These are phyloP conservation scores for Rutstroemia sp. DNA, from an alignment of 2,329 filamentous ascomycete genomes.

Conservation along the genomic window DNA sequence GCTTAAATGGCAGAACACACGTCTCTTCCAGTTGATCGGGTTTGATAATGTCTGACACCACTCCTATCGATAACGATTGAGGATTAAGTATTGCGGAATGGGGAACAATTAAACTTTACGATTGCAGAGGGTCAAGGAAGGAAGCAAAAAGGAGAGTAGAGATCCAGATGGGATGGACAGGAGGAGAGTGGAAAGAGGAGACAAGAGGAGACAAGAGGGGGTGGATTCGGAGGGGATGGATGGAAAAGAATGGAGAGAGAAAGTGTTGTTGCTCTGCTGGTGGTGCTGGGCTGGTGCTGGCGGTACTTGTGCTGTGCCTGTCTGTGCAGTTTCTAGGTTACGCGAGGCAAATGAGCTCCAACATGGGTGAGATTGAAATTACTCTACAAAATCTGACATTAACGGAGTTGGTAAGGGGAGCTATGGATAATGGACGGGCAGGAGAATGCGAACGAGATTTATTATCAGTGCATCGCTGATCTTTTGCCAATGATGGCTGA, in stretches of 20 bases:
- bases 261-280: neutral
- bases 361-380: neutral
- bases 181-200: neutral
- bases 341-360: slow-evolving; percentile 5
- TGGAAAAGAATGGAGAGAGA: neutral
- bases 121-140: neutral
- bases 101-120: neutral
- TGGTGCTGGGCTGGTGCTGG: too few relatives aligned
- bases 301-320: too few relatives aligned
- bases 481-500: too few relatives aligned
- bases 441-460: too few relatives aligned
- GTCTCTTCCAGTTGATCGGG: neutral
- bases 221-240: neutral
- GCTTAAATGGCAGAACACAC: too few relatives aligned
- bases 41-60: neutral
- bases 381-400: neutral
- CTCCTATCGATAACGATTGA: neutral
- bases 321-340: neutral
- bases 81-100: neutral
- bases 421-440: too few relatives aligned
- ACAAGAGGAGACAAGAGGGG: neutral
- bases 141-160: neutral
- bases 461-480: too few relatives aligned
- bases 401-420: neutral
- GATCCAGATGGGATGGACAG: neutral